Evolutionary conservation across 495 filamentous ascomycete species (phyloP), one percentile per base, ranked within the genome.

Genomic region (Neurospora tetrasperma): DNA sequence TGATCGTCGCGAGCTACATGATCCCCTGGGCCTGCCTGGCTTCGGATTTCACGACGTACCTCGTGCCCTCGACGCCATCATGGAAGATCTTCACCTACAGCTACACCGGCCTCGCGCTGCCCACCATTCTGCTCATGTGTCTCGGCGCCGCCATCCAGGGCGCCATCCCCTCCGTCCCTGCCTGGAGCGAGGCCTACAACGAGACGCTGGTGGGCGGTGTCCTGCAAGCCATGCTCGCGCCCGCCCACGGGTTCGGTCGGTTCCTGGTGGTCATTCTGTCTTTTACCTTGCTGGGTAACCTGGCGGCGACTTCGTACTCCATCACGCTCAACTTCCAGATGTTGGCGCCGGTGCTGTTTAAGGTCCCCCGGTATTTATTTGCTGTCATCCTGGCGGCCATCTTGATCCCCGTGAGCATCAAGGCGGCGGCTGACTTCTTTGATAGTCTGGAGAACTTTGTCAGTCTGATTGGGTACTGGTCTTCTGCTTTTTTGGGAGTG

Each of bases 281-380:
- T 8, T 79, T 89, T 41, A 87, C 85, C 9, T 74, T 87, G 35
- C 80, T 88, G 27, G 87, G 86, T 1, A 88, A 88, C 76, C 81
- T 86, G 42, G 80, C 85, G 5, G 83, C 80, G 12, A 83, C 84
- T 12, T 78, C 81, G 39, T 86, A 86, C 76, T 85, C 83, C 18
- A 82, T 88, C 72, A 86, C 87, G 10, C 81, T 89, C 48, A 88
- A 88, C 76, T 86, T 88, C 73, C 87, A 89, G 76, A 80, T 88
- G 69, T 77, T 89, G 59, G 77, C 84, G 9, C 85, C 86, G 1
- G 78, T 83, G 69, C 78, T 87, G 0, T 77, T 82, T 31, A 79
- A 79, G 14, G 77, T 88, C n/a, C 87, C 86, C 14, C 83, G 87
- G 3, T 86, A 86, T 72, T 62, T 87, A 39, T 88, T 86, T 76